Percentiles rank a stretch among this genome's conserved stretches.
phyloP scores from a whole-genome alignment of 176 grass and related monocot species.

The Triticum monococcum region DNA sequence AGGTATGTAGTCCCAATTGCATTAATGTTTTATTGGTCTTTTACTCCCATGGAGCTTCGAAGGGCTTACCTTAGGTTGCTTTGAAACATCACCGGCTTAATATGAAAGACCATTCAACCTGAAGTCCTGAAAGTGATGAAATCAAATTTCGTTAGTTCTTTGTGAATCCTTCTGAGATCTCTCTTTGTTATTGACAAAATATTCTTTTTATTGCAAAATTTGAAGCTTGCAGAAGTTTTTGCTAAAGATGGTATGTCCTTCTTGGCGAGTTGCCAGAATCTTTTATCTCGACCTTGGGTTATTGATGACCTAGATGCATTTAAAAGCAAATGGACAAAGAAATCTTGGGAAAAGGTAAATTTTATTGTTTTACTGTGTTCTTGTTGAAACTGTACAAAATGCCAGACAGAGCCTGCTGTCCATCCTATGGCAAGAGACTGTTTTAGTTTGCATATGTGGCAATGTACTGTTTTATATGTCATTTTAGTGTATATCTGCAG shows the following conservation, averaged over 20 bases:
- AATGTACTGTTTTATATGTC: background rate
- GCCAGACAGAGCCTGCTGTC: background rate
- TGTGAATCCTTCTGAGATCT: constrained; percentile 14
- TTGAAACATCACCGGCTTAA: background rate
- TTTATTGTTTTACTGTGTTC: background rate
- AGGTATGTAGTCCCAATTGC: constrained; percentile 46
- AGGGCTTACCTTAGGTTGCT: constrained; percentile 4
- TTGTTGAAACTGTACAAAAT: constrained; percentile 8
- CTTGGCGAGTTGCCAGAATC: constrained; percentile 94
- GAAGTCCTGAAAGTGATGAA: background rate
- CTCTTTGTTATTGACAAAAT: constrained; percentile 9
- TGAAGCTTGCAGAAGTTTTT: constrained; percentile 97
- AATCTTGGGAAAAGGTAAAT: constrained; percentile 86
- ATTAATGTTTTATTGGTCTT: constrained; percentile 6
- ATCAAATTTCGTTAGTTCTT: background rate
- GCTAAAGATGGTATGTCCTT: constrained; percentile 99
- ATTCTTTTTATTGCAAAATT: constrained; percentile 17
- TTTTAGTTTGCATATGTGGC: background rate
- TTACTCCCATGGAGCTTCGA: constrained; percentile 7
- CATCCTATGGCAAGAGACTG: background rate
- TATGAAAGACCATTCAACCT: background rate
- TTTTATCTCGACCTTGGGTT: constrained; percentile 86
- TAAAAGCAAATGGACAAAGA: constrained; percentile 74
- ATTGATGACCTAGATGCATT: constrained; percentile 87
- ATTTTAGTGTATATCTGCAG: background rate